Percentiles rank a stretch among this genome's conserved stretches.
These are phyloP conservation scores for Vigna unguiculata DNA, from an alignment of 306 rosid genomes.

Conservation along the genomic window DNA sequence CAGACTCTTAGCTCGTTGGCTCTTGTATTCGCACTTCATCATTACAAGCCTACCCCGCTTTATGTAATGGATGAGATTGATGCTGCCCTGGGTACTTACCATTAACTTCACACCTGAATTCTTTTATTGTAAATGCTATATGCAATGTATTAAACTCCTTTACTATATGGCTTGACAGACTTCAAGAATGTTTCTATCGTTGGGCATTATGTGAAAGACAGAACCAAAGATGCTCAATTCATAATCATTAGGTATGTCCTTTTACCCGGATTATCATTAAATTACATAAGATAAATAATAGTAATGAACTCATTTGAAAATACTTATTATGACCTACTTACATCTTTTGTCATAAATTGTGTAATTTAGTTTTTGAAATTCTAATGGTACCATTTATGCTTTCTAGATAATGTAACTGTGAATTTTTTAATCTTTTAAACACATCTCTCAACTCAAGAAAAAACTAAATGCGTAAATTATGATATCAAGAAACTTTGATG, in stretches of 20 bases:
- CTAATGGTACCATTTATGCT: too few relatives aligned
- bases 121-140: constrained; percentile 4
- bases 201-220: constrained; percentile 94
- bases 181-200: constrained; percentile 95
- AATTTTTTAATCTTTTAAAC: too few relatives aligned
- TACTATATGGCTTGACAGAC: constrained; percentile 57
- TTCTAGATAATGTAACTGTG: too few relatives aligned
- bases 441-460: too few relatives aligned
- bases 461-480: too few relatives aligned
- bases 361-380: too few relatives aligned
- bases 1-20: constrained; percentile 99
- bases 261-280: not conserved
- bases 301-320: too few relatives aligned
- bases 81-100: constrained; percentile 80
- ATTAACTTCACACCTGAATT: constrained; percentile 12
- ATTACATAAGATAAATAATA: too few relatives aligned
- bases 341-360: too few relatives aligned
- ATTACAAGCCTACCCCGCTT: constrained; percentile 96
- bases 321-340: too few relatives aligned
- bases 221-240: constrained; percentile 92
- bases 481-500: too few relatives aligned
- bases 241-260: constrained; percentile 78
- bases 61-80: constrained; percentile 99
- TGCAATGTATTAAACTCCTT: constrained; percentile 36
- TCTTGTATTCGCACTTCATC: constrained; percentile 97